These are phyloP conservation scores for Alternaria sp. DNA, from an alignment of 2,329 filamentous ascomycete species.

Conservation along the genomic window DNA sequence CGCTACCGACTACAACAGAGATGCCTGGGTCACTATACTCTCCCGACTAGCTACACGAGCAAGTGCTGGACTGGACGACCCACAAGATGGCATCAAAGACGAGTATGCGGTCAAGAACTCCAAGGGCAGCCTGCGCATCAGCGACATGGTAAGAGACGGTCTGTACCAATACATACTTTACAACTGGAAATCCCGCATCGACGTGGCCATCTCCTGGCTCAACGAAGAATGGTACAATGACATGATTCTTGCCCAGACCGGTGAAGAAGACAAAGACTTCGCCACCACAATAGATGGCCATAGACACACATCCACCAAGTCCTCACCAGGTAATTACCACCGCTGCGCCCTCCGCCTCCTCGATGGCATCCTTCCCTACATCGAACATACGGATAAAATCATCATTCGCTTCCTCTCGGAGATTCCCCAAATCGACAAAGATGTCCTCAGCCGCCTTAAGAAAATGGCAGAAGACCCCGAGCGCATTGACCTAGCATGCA, in stretches of 20 bases:
- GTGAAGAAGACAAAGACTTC: constrained; percentile 16
- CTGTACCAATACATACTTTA: constrained; percentile 88
- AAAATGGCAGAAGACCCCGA: constrained; percentile 71
- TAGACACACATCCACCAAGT: constrained; percentile 35
- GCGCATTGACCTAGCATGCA: constrained; percentile 66
- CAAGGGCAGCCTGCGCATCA: constrained; percentile 59
- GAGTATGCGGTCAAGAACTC: constrained; percentile 57
- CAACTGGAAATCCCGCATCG: constrained; percentile 89
- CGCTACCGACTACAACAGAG: constrained; percentile 82
- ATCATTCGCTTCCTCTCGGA: constrained; percentile 92
- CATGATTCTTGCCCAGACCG: constrained; percentile 61
- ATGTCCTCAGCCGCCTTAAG: constrained; percentile 76
- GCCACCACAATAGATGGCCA: constrained; percentile 52
- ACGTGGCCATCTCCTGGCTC: constrained; percentile 90
- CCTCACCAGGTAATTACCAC: constrained; percentile 70
- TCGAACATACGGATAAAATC: constrained; percentile 90
- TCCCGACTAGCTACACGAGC: constrained; percentile 85
- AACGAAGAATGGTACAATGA: constrained; percentile 99
- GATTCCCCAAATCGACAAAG: constrained; percentile 78
- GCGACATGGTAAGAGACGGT: constrained; percentile 77
- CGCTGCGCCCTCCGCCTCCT: constrained; percentile 82
- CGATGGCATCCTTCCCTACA: constrained; percentile 86
- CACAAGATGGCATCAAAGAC: constrained; percentile 69
- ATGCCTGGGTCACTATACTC: constrained; percentile 91
- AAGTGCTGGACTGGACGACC: constrained; percentile 73